Evolutionary conservation across 345 rosid genomes (phyloP), one percentile per base, ranked within the genome.

Genomic region (Syzygium aromaticum): DNA sequence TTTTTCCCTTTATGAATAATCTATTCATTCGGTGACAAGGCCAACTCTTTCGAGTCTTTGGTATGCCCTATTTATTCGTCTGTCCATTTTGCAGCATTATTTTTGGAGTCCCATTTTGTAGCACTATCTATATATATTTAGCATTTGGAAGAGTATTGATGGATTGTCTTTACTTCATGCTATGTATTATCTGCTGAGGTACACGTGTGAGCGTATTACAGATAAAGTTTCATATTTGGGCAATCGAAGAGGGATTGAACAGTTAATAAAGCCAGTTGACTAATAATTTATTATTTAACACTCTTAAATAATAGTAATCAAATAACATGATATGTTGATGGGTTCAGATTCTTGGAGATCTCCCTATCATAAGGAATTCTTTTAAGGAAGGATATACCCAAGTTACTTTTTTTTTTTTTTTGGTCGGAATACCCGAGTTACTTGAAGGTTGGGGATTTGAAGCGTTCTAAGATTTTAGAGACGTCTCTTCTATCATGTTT

Each of bases 211-310:
- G 16, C 67, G 6, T 27, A 27, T 59, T 59, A 59, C 30, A 59
- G 27, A n/a, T 30, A 59, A 59, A 27, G n/a, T 59, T 59, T 16
- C 17, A 59, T 59, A n/a, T 59, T 59, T 59, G 30, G 67, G 33
- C 17, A 7, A 59, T 13, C n/a, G 15, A 59, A 59, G 7, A 27
- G 67, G 67, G 0, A 0, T 59, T 59, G 67, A 27, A 30, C 1
- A 12, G 8, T 27, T 59, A 59, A 27, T 59, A 59, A 27, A 59
- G 5, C 33, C 27, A 59, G 8, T 59, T 59, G 8, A 59, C 53
- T 52, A 12, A 52, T 12, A 13, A 52, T 12, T 27, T 27, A 59
- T 27, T 27, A 59, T 16, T 59, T 56, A 56, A 23, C 27, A 8
- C 61, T 56, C 61, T 8, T 56, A 56, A 22, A 56, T 22, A 22